Evolutionary conservation across 345 rosid genomes (phyloP), one percentile per base, ranked within the genome.

Genomic region (Bretschneidera sinensis): DNA sequence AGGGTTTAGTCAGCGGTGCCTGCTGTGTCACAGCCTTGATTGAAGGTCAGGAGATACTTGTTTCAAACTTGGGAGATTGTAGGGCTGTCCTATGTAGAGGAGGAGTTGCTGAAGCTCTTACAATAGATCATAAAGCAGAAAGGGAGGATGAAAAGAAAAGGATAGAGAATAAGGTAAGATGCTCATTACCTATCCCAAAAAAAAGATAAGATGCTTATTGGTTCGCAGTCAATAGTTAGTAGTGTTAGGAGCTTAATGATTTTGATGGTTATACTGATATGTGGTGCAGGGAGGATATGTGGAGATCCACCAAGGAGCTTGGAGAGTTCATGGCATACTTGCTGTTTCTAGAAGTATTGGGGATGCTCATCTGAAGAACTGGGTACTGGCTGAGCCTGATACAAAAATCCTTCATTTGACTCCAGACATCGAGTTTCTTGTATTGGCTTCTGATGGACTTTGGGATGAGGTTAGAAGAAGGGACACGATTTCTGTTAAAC

Each of bases 271-370:
- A n/a, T n/a, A n/a, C n/a, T n/a, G n/a, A 5, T 39, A 39, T 1
- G 45, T 39, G 50, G 39, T 65, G 6, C 64, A 86, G 89, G 96
- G 91, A 56, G 97, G 98, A 48, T 83, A 67, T 54, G 88, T 91
- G 5, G 86, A 81, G 68, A 68, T 84, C 57, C 90, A 83, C 57
- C 67, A 83, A 64, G 98, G 96, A 22, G 83, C 81, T 0, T 83
- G 92, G 96, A 77, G 96, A 71, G 89, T 91, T 70, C 88, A 84
- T n/a, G 95, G 98, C 0, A 54, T 75, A 67, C 91, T 88, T 33
- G 65, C 92, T 9, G 76, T 91, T 61, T 84, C 92, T 6, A 74
- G 92, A 84, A 86, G 89, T 71, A 88, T 91, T 16, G 92, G 96
- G 43, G 96, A 91, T 76, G 85, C 95, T 54, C 85, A 86, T 71